phyloP scores from a whole-genome alignment of 2,329 filamentous ascomycete genomes.

The Aschersonia sp. region DNA sequence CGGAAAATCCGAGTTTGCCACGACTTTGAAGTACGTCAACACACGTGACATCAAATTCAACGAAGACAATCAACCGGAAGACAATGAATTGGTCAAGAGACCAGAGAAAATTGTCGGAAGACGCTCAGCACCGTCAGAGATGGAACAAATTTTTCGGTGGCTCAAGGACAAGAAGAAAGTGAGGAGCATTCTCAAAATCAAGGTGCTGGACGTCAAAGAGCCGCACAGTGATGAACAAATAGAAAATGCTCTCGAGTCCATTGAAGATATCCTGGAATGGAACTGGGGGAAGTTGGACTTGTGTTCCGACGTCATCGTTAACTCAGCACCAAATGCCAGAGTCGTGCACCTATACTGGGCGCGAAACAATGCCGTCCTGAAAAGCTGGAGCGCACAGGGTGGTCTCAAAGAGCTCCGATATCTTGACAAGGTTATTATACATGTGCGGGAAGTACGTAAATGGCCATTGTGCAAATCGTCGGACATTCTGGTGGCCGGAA shows the following conservation, averaged over 20 bases:
- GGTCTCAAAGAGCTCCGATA: conserved; percentile 9
- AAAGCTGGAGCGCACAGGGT: conserved; percentile 14
- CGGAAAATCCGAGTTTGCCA: conserved; percentile 10
- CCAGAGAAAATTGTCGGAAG: conserved; percentile 3
- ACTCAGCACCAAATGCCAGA: conserved; percentile 3
- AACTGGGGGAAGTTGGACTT: conserved; percentile 17
- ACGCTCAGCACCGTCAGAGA: conserved; percentile 4
- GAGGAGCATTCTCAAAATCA: conserved; percentile 13
- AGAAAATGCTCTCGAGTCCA: conserved; percentile 9
- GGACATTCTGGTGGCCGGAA: background rate
- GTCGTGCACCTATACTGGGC: conserved; percentile 15
- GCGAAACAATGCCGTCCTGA: conserved; percentile 17
- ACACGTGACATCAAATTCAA: conserved; percentile 8
- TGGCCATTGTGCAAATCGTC: background rate
- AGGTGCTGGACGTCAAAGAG: conserved; percentile 11
- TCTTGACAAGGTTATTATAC: background rate
- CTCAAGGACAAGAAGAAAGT: conserved; percentile 11
- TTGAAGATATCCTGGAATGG: conserved; percentile 12
- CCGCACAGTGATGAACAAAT: conserved; percentile 16
- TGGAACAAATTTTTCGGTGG: conserved; percentile 14
- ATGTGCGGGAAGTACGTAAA: background rate
- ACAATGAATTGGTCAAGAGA: conserved; percentile 2
- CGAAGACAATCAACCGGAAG: background rate
- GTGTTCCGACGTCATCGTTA: conserved; percentile 10
- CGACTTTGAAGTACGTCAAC: conserved; percentile 13